Evolutionary conservation across 2,329 filamentous ascomycete species (phyloP), one percentile per base, ranked within the genome.

Genomic region (Phoma herbarum): DNA sequence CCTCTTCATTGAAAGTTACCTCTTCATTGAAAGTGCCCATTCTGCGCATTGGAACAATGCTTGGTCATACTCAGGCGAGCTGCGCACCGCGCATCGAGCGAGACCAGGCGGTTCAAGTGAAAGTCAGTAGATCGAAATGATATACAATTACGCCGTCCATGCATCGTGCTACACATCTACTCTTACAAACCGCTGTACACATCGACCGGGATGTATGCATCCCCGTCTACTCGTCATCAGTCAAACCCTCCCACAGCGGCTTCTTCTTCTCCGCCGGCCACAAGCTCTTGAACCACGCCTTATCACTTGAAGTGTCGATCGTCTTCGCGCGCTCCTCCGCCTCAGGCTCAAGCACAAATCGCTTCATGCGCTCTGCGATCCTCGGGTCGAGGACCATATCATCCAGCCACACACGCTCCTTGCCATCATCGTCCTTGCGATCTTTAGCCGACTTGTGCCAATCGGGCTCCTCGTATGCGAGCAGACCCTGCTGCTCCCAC

Each of bases 361-460:
- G 86, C 56, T 90, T 85, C 94, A 98, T 97, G 52, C 92, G 87
- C 69, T 84, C 83, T 5, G 85, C 86, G 61, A 97, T 88, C 35
- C 93, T 85, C 12, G 86, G 79, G 74, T 99, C 93, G 10, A 97
- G 74, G 2, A 90, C 87, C 51, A 97, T 81, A 11, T 88, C 85
- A 52, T 89, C 86, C 9, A 90, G 77, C 91, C 92, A 97, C 48
- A 93, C 88, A 68, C 85, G 86, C 55, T 83, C 80, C 37, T 78
- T 78, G 55, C 81, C 81, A 58, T 79, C 79, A 51, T 84, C 81
- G 71, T 79, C 68, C 75, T 84, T 78, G 70, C 80, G 73, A 72
- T 84, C 72, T 78, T 86, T 88, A 6, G 88, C 85, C n/a, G 85
- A 88, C 79, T 96, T 96, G 76, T 90, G 88, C 93, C 93, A 97